phyloP scores from a whole-genome alignment of 2,329 filamentous ascomycete genomes.

The Ophiostoma sp. region DNA sequence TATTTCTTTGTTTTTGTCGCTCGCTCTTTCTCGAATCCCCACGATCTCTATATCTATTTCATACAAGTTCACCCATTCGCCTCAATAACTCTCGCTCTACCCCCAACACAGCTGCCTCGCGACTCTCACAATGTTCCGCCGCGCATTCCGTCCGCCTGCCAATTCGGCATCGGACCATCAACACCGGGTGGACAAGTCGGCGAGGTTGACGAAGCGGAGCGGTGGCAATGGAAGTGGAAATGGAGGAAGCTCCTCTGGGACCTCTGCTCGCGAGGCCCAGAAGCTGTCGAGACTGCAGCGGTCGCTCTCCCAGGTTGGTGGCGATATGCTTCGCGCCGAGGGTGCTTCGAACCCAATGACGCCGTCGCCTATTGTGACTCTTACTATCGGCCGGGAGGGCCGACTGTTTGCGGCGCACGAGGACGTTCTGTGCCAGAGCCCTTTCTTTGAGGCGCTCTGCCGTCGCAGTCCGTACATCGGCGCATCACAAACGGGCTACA shows the following conservation, averaged over 20 bases:
- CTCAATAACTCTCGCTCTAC: not conserved
- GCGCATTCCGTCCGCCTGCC: slow-evolving; percentile 72
- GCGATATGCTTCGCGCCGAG: slow-evolving; percentile 35
- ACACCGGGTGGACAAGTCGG: slow-evolving; percentile 76
- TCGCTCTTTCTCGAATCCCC: slow-evolving; percentile 25
- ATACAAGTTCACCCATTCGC: slow-evolving; percentile 13
- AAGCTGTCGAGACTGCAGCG: slow-evolving; percentile 82
- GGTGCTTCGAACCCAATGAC: slow-evolving; percentile 31
- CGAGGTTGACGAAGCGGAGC: slow-evolving; percentile 69
- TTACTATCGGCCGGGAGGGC: slow-evolving; percentile 77
- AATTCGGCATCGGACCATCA: slow-evolving; percentile 36
- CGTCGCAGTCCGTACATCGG: slow-evolving; percentile 35
- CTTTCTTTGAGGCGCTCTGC: slow-evolving; percentile 72
- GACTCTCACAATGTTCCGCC: slow-evolving; percentile 72
- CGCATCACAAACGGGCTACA: slow-evolving; percentile 16
- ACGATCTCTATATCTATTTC: slow-evolving; percentile 15
- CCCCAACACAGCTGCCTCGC: not conserved
- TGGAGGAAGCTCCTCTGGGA: slow-evolving; percentile 29
- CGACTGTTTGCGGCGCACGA: slow-evolving; percentile 93
- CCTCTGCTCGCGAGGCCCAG: slow-evolving; percentile 60
- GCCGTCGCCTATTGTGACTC: slow-evolving; percentile 72
- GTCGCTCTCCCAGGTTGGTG: slow-evolving; percentile 56
- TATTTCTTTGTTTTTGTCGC: slow-evolving; percentile 40
- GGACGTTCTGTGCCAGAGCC: slow-evolving; percentile 79
- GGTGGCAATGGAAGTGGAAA: slow-evolving; percentile 21